Percentiles rank a stretch among this genome's conserved stretches.
phyloP scores from a whole-genome alignment of 83 land plant genomes.

The Thuja plicata region DNA sequence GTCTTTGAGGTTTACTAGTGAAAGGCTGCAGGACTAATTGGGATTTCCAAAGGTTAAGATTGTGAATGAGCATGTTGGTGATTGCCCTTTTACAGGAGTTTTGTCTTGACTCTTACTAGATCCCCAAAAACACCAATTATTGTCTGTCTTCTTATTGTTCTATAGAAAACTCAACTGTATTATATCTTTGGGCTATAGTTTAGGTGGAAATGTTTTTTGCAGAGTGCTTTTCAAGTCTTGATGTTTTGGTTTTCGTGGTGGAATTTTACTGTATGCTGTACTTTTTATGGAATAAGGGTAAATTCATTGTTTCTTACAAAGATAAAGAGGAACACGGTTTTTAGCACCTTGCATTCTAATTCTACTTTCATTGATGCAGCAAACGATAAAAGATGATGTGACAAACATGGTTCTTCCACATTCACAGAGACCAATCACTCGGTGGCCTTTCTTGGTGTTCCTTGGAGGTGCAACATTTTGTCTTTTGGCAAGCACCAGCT shows the following conservation, averaged over 20 bases:
- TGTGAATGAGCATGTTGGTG: neutral
- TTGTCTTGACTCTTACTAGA: no score
- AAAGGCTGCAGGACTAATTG: neutral
- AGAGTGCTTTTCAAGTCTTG: neutral
- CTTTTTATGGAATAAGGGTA: neutral
- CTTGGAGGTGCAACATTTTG: slow-evolving; percentile 92
- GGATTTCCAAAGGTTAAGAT: neutral
- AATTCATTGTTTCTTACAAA: neutral
- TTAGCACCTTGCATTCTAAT: neutral
- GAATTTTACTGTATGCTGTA: neutral
- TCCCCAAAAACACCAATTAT: no score
- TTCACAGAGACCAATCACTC: slow-evolving; percentile 58
- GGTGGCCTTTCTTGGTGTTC: slow-evolving; percentile 91
- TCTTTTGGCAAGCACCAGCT: slow-evolving; percentile 81
- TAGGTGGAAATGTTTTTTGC: neutral
- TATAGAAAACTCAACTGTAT: neutral
- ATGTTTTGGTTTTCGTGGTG: neutral
- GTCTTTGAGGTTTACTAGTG: neutral
- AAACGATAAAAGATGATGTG: slow-evolving; percentile 58
- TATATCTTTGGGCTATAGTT: neutral
- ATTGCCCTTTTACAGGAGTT: no score
- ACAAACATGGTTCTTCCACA: slow-evolving; percentile 66
- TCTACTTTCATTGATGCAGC: slow-evolving; percentile 38
- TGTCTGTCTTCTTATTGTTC: neutral
- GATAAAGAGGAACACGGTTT: neutral